Conservation (phyloP, 2,329 filamentous ascomycete species). For the Beauveria sp. region DNA sequence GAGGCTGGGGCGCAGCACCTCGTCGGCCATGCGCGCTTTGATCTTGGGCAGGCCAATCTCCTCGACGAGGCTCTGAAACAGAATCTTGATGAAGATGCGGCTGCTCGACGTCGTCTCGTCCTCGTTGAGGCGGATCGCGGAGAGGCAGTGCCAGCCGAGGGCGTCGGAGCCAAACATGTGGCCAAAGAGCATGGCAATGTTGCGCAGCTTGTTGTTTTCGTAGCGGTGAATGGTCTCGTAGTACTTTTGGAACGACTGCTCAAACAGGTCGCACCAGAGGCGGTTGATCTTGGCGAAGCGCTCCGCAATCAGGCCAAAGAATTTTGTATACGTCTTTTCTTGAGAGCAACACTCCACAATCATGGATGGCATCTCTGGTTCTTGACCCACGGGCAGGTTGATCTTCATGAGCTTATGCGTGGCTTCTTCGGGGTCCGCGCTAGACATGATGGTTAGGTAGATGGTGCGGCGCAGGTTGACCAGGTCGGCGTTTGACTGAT, state of each 20-base stretch:
- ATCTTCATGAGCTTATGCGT: constrained; percentile 97
- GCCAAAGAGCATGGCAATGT: constrained; percentile 91
- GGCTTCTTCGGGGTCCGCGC: constrained; percentile 91
- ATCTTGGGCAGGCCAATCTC: constrained; percentile 78
- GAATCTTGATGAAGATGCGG: constrained; percentile 96
- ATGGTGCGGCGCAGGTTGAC: constrained; percentile 91
- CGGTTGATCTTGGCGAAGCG: constrained; percentile 94
- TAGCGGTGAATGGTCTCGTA: constrained; percentile 97
- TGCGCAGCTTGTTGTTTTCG: constrained; percentile 89
- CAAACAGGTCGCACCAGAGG: constrained; percentile 88
- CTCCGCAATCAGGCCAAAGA: constrained; percentile 90
- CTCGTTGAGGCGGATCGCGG: constrained; percentile 81
- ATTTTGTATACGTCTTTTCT: constrained; percentile 95
- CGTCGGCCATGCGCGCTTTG: constrained; percentile 67
- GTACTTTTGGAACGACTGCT: constrained; percentile 82
- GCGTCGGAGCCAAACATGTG: constrained; percentile 83
- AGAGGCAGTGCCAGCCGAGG: constrained; percentile 85
- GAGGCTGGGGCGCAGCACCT: constrained; percentile 68
- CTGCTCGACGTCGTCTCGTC: constrained; percentile 95
- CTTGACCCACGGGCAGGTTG: constrained; percentile 76
- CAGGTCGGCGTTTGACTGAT: constrained; percentile 92
- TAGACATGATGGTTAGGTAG: constrained; percentile 96
- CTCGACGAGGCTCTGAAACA: constrained; percentile 88
- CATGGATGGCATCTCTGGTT: constrained; percentile 90
- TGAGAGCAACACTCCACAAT: constrained; percentile 95